Percentiles rank a stretch among this genome's conserved stretches.
Evolutionary conservation across 805 yeast species (phyloP).

Genomic region (Saccharomyces kudriavzevii): DNA sequence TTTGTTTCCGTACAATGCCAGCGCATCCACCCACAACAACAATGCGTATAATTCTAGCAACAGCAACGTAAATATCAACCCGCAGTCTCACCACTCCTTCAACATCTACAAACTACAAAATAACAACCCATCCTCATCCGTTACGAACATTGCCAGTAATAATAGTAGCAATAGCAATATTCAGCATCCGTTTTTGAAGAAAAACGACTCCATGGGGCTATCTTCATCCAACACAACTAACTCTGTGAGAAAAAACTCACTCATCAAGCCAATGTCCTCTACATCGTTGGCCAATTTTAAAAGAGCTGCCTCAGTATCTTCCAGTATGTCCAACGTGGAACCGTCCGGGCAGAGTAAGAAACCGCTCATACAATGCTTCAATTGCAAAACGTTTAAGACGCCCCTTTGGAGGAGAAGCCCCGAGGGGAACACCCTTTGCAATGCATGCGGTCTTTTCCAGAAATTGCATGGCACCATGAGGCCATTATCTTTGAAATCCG

Average conservation of each 20-base stretch:
- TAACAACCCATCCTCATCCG: background rate
- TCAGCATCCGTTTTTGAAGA: background rate
- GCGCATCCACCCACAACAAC: background rate
- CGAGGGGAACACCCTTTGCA: constrained; percentile 86
- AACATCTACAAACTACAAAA: background rate
- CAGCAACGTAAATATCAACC: background rate
- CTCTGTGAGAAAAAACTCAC: constrained; percentile 24
- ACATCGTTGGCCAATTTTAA: constrained; percentile 22
- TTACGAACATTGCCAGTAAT: background rate
- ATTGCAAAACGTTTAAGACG: constrained; percentile 86
- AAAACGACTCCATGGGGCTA: background rate
- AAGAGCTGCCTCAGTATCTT: constrained; percentile 16
- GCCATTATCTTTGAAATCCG: constrained; percentile 84
- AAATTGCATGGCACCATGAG: constrained; percentile 93
- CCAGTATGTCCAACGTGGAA: constrained; percentile 1
- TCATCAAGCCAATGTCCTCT: constrained; percentile 24
- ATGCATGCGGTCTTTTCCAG: constrained; percentile 90
- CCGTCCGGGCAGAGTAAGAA: constrained; percentile 12
- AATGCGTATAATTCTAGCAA: constrained; percentile 1
- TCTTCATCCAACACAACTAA: constrained; percentile 15
- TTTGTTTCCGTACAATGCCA: constrained; percentile 2
- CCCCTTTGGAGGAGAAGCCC: constrained; percentile 94
- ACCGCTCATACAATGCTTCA: constrained; percentile 53
- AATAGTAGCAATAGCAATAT: constrained; percentile 1
- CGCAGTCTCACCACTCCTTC: background rate